These are phyloP conservation scores for Cladosporium sp. DNA, from an alignment of 2,329 filamentous ascomycete species.

Conservation along the genomic window DNA sequence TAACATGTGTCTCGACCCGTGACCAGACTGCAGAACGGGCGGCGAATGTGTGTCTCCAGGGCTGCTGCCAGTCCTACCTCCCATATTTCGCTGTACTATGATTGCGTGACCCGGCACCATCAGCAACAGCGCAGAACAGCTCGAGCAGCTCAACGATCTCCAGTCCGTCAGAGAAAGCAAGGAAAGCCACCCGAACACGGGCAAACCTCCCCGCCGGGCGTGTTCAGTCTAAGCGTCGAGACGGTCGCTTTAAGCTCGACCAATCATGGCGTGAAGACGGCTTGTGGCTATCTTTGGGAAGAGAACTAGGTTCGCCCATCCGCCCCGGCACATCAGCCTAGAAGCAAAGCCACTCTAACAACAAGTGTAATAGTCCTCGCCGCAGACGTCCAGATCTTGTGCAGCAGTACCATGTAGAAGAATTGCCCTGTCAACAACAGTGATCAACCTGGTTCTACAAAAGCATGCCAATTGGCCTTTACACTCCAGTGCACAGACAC, in stretches of 20 bases:
- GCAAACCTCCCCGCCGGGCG: neutral
- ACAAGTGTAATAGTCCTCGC: neutral
- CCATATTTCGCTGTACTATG: neutral
- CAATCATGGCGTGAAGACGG: neutral
- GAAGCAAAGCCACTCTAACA: neutral
- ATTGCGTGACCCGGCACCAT: neutral
- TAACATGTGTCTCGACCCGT: neutral
- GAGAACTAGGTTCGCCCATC: neutral
- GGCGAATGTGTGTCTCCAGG: neutral
- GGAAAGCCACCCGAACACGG: neutral
- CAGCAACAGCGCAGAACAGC: neutral
- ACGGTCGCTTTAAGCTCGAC: neutral
- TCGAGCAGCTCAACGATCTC: neutral
- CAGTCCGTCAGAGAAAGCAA: neutral
- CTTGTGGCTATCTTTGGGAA: constrained; percentile 1
- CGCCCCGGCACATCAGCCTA: neutral
- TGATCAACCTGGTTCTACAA: no score
- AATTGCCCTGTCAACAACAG: neutral
- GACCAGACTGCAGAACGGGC: neutral
- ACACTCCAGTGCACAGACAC: neutral
- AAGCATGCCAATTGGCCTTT: no score
- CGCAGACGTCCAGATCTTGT: neutral
- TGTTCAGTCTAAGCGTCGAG: neutral
- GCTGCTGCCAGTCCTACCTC: neutral
- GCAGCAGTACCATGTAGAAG: neutral